Evolutionary conservation across 2,329 filamentous ascomycete genomes (phyloP).

Genomic region (Graphilbum sp.): DNA sequence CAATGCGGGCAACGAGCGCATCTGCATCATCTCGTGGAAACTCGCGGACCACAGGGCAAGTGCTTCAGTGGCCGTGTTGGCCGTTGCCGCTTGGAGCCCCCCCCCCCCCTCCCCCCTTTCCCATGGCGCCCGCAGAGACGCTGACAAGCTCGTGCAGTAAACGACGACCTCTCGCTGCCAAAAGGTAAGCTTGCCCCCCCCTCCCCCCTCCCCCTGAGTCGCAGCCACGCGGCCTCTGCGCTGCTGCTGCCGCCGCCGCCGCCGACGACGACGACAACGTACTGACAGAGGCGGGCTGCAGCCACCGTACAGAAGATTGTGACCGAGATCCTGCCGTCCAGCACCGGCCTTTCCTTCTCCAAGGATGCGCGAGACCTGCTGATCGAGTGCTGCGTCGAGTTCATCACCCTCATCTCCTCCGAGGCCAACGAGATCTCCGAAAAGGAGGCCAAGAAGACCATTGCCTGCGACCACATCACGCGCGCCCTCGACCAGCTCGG

Average conservation of each 20-base stretch:
- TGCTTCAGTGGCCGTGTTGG: too few species aligned
- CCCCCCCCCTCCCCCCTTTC: too few species aligned
- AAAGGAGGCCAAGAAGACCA: slow-evolving; percentile 98
- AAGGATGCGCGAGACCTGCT: slow-evolving; percentile 90
- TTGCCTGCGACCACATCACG: slow-evolving; percentile 94
- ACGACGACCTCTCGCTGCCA: slow-evolving; percentile 46
- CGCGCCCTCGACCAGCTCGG: slow-evolving; percentile 85
- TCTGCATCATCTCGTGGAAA: too few species aligned
- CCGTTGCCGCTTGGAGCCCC: too few species aligned
- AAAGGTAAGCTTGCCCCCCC: slow-evolving; percentile 31
- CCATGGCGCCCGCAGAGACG: too few species aligned
- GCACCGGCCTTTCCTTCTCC: slow-evolving; percentile 66
- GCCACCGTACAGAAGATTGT: slow-evolving; percentile 75
- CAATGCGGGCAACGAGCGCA: too few species aligned
- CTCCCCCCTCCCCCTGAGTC: not conserved
- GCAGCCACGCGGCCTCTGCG: not conserved
- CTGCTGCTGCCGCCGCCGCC: not conserved
- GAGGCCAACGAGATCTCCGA: slow-evolving; percentile 98
- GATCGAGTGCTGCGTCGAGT: slow-evolving; percentile 98
- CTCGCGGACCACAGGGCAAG: too few species aligned
- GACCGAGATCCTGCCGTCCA: slow-evolving; percentile 71
- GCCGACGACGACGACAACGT: too few species aligned
- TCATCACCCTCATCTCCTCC: slow-evolving; percentile 95
- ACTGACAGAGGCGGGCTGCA: too few species aligned
- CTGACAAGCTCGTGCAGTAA: slow-evolving; percentile 29